phyloP scores from a whole-genome alignment of 2,329 filamentous ascomycete species.

The Pseudogymnoascus destructans region DNA sequence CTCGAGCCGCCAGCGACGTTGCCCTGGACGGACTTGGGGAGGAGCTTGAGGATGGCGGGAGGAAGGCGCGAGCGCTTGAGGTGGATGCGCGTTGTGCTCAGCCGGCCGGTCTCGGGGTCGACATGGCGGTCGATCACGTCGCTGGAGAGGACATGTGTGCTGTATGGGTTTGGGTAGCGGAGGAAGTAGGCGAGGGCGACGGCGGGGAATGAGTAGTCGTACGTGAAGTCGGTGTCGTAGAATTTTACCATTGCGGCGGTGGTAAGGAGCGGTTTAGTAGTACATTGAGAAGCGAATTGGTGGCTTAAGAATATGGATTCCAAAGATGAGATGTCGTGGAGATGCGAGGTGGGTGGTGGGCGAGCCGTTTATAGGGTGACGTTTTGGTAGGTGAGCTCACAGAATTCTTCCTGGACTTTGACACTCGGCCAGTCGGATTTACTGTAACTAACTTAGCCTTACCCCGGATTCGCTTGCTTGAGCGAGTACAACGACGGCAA shows the following conservation, averaged over 20 bases:
- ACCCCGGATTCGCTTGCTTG: constrained; percentile 6
- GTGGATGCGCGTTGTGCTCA: constrained; percentile 68
- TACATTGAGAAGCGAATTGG: constrained; percentile 4
- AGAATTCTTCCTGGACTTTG: constrained; percentile 6
- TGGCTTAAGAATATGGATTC: background rate
- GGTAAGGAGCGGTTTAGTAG: constrained; percentile 7
- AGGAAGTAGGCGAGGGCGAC: constrained; percentile 84
- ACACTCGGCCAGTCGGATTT: constrained; percentile 2
- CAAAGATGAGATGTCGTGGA: constrained; percentile 1
- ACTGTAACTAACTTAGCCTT: background rate
- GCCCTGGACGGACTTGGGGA: constrained; percentile 47
- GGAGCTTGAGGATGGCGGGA: constrained; percentile 58
- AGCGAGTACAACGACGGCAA: background rate
- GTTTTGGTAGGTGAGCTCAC: constrained; percentile 8
- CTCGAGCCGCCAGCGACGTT: constrained; percentile 45
- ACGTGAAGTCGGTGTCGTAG: constrained; percentile 49
- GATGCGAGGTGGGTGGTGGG: constrained; percentile 13
- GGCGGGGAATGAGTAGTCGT: constrained; percentile 71
- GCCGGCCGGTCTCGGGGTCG: constrained; percentile 58
- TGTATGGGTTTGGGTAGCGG: constrained; percentile 77
- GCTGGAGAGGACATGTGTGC: constrained; percentile 68
- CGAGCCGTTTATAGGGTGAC: background rate
- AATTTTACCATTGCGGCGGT: constrained; percentile 26
- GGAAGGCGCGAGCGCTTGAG: constrained; percentile 72
- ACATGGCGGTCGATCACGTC: constrained; percentile 66